These are phyloP conservation scores for Kitagawia praeruptora DNA, from an alignment of 129 eudicot genomes.

Conservation along the genomic window DNA sequence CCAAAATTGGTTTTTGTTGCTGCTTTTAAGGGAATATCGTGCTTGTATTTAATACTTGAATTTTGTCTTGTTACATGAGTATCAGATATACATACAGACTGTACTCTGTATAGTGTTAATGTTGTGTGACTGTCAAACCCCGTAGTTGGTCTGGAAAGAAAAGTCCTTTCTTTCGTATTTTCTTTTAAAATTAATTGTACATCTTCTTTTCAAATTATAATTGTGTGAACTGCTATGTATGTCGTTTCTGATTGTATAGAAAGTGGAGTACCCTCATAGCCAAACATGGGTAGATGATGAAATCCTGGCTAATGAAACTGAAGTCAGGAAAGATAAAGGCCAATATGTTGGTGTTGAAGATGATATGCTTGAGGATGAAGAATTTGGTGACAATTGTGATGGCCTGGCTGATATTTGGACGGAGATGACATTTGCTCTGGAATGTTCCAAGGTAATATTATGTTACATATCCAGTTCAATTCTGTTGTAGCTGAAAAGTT, in stretches of 20 bases:
- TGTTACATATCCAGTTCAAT: not conserved
- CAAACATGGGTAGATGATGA: conserved; percentile 19
- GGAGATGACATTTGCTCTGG: conserved; percentile 69
- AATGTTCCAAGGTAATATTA: conserved; percentile 59
- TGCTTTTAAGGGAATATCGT: not conserved
- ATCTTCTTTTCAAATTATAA: conserved; percentile 15
- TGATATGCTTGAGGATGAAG: conserved; percentile 33
- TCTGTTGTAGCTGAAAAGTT: not conserved
- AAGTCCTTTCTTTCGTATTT: not conserved
- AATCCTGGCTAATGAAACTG: conserved; percentile 24
- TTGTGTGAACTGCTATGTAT: conserved; percentile 10
- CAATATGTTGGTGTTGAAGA: conserved; percentile 42
- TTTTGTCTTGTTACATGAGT: not conserved
- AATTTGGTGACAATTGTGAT: conserved; percentile 36
- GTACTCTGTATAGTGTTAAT: not conserved
- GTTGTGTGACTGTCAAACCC: not conserved
- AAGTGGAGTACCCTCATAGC: conserved; percentile 27
- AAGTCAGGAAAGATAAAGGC: conserved; percentile 32
- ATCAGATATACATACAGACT: not conserved
- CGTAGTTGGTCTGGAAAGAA: not conserved
- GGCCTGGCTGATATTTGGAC: conserved; percentile 79
- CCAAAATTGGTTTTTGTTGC: not conserved
- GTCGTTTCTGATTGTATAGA: conserved; percentile 30
- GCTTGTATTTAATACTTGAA: not conserved
- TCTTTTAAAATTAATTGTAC: conserved; percentile 12